Evolutionary conservation across 805 yeast species (phyloP), one percentile per base, ranked within the genome.

Genomic region (Wickerhamomyces chambardii): DNA sequence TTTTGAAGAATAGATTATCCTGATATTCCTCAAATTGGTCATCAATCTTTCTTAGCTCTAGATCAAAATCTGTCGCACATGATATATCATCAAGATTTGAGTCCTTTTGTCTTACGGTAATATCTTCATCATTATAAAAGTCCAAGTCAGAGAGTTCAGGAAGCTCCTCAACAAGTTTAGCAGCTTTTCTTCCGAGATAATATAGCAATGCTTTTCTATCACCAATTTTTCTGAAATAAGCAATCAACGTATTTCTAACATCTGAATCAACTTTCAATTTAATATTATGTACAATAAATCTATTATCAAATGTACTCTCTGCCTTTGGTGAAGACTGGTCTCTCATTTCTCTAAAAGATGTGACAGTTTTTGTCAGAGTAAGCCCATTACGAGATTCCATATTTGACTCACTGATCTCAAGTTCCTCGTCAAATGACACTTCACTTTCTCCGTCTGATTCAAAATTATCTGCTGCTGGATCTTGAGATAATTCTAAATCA

Each of bases 251-350:
- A 40, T 78, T 71, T 30, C 82, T 54, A 2, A 71, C 55, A 8
- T 54, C 46, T 33, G 69, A 68, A 48, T 75, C 69, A 70, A 83
- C 70, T 45, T 69, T 72, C 39, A 78, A 44, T 41, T 69, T 68
- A 27, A 77, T 54, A 38, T 72, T 68, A 40, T 78, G 80, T 16
- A 76, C 51, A 41, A 75, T 66, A 45, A 75, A 77, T 34, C 80
- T 53, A 44, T 78, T 78, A 42, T 73, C 76, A 51, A 70, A 78
- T 8, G 51, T 36, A 42, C 63, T 53, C 6, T 49, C 46, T 4
- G 41, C 45, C 10, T 50, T 39, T 3, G 53, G 35, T 10, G 51
- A 45, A 2, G 60, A 46, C 8, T 47, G 51, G 9, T 41, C 33
- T 35, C 57, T 52, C 58, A 57, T 50, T 2, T 54, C 45, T 19